Evolutionary conservation across 1,139 yeast species (phyloP), one percentile per base, ranked within the genome.

Genomic region (Citeromyces siamensis): DNA sequence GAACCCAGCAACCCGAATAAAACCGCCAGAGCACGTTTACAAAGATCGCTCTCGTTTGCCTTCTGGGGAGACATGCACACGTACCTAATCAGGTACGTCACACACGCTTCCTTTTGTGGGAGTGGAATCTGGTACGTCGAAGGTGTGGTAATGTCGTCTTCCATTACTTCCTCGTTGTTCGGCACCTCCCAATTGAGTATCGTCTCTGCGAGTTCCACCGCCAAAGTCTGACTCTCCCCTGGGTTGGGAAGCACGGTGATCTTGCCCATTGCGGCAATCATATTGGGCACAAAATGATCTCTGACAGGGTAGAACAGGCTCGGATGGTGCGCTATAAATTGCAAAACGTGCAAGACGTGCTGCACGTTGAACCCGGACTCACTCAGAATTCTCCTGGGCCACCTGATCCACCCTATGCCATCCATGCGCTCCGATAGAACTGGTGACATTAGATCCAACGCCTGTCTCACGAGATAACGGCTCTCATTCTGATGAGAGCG

Each of bases 231-330:
- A 47, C 82, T 83, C 45, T 88, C 97, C 0, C 90, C 81, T 3
- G 94, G 78, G 47, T 80, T 84, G 6, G 90, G 76, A 50, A 81
- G 64, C 38, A 84, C 77, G 2, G 95, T 84, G 40, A 90, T 64
- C 52, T 88, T 86, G 18, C 95, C 95, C 88, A 93, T 82, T 1
- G 95, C 95, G n/a, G 93, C 75, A 37, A 90, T 83, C 38, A 90
- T 82, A 44, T 81, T 84, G 2, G 95, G 81, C 41, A 86, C 75
- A 49, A 88, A 90, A 44, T 85, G 86, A 47, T 86, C 96, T 41
- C 97, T 69, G 6, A 90, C 90, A 38, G 75, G 76, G 50, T 72
- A 90, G 56, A 93, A 90, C 38, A 85, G 60, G 41, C 80, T 90
- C 0, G 94, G 75, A 47, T 90, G 95, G 37, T 80, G 81, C 26